Evolutionary conservation across 2,329 filamentous ascomycete genomes (phyloP).

Genomic region (Alternaria infectoria): DNA sequence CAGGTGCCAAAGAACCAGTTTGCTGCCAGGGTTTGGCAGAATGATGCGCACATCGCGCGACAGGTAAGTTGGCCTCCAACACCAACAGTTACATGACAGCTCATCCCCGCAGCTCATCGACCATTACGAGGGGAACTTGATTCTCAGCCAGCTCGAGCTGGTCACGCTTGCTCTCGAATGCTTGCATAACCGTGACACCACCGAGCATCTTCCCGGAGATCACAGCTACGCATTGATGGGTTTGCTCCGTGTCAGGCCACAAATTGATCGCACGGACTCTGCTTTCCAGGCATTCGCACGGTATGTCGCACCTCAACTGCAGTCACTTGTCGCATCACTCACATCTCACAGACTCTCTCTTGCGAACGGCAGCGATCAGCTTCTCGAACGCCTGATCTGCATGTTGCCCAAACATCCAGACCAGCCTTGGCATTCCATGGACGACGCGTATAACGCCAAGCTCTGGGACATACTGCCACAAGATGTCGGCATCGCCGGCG

Average conservation of each 20-base stretch:
- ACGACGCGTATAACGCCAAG: constrained; percentile 51
- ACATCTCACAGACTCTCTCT: constrained; percentile 47
- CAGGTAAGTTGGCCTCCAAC: constrained; percentile 17
- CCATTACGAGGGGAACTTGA: constrained; percentile 53
- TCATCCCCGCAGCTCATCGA: constrained; percentile 49
- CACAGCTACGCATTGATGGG: constrained; percentile 57
- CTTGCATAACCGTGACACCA: constrained; percentile 48
- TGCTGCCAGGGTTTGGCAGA: constrained; percentile 48
- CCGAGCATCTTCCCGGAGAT: constrained; percentile 49
- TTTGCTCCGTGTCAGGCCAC: constrained; percentile 50
- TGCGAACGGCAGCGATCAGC: constrained; percentile 53
- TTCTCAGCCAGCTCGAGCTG: constrained; percentile 52
- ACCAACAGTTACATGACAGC: neutral
- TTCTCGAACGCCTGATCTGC: constrained; percentile 56
- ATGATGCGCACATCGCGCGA: constrained; percentile 46
- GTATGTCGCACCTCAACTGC: neutral
- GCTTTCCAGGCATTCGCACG: constrained; percentile 57
- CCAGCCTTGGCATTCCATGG: constrained; percentile 51
- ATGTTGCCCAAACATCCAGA: constrained; percentile 44
- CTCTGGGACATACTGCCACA: constrained; percentile 56
- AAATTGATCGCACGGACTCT: constrained; percentile 48
- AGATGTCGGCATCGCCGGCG: constrained; percentile 49
- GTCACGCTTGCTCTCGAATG: constrained; percentile 51
- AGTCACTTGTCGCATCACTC: neutral
- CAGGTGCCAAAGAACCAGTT: constrained; percentile 51